phyloP scores from a whole-genome alignment of 1,139 yeast species.

The Lodderomyces oxycetoniae region DNA sequence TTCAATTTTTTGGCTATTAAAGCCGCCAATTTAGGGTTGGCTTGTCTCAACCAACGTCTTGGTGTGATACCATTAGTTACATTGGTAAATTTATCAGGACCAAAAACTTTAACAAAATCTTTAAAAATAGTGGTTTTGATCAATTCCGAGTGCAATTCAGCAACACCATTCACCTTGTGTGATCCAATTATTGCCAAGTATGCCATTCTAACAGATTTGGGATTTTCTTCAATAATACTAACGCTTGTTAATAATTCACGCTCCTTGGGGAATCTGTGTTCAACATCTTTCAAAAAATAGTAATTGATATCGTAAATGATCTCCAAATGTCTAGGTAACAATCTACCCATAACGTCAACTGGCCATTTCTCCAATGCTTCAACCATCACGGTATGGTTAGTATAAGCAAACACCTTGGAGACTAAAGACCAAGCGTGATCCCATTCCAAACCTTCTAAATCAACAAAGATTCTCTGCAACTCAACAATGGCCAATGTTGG shows the following conservation, averaged over 20 bases:
- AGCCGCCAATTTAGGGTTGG: constrained; percentile 74
- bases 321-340: constrained; percentile 89
- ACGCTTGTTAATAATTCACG: constrained; percentile 64
- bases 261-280: constrained; percentile 67
- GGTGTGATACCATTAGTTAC: constrained; percentile 97
- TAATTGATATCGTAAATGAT: constrained; percentile 84
- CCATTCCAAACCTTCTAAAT: constrained; percentile 78
- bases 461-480: constrained; percentile 80
- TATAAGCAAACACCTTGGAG: constrained; percentile 78
- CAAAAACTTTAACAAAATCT: constrained; percentile 81
- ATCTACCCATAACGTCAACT: constrained; percentile 65
- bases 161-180: constrained; percentile 93
- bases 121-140: constrained; percentile 85
- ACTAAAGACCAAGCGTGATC: constrained; percentile 83
- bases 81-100: constrained; percentile 77
- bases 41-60: constrained; percentile 93
- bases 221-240: constrained; percentile 71
- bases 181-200: constrained; percentile 87
- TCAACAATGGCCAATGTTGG: constrained; percentile 92
- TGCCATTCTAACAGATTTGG: constrained; percentile 90
- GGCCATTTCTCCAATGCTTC: constrained; percentile 98
- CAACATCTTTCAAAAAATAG: constrained; percentile 73
- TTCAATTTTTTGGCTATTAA: constrained; percentile 72
- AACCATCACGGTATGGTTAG: constrained; percentile 91
- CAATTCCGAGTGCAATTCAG: constrained; percentile 89